Evolutionary conservation across 2,329 filamentous ascomycete species (phyloP), one percentile per base, ranked within the genome.

Genomic region (Ascochyta fabae): DNA sequence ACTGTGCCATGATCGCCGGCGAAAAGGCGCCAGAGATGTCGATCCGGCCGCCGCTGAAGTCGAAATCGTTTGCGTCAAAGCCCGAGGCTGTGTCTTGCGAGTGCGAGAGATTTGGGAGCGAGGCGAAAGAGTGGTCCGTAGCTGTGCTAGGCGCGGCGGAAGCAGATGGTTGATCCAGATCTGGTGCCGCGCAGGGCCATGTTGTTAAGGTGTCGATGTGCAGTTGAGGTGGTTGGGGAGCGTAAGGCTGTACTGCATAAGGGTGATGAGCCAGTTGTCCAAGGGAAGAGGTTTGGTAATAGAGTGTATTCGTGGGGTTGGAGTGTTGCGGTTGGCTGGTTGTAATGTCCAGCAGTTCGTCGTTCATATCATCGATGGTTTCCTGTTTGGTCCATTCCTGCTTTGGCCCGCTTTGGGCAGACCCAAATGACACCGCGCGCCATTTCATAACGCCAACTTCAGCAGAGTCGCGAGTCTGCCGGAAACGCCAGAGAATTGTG

Each of bases 21-120:
- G 78, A 75, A 47, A 78, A 77, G 12, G 70, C 69, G 39, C 60
- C 63, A 0, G 56, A 41, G 19, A 79, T 71, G 48, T 72, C 70
- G 51, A 80, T 77, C 35, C 75, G 73, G 12, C 75, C 74, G 45
- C 67, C 71, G 19, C 60, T 65, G 66, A 79, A 79, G 59, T 79
- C 75, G 58, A 78, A 75, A 12, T 69, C 67, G 50, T 77, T 77
- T 19, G 71, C 61, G 26, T 71, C 58, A 22, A 55, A 65, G 6
- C 63, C 53, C 6, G 54, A 50, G 4, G 55, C 39, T 3, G 60
- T 55, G 42, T 65, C 70, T 38, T 68, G 65, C 13, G 50, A 58
- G n/a, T 69, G 62, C 1, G 63, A 51, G 2, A 68, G 54, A 31
- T 59, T 61, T 1, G 66, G 58, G 2, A 71, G 58, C 6, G 64